Evolutionary conservation across 352 stramenopile species (phyloP), one percentile per base, ranked within the genome.

Genomic region (Thalassiosira exigua): DNA sequence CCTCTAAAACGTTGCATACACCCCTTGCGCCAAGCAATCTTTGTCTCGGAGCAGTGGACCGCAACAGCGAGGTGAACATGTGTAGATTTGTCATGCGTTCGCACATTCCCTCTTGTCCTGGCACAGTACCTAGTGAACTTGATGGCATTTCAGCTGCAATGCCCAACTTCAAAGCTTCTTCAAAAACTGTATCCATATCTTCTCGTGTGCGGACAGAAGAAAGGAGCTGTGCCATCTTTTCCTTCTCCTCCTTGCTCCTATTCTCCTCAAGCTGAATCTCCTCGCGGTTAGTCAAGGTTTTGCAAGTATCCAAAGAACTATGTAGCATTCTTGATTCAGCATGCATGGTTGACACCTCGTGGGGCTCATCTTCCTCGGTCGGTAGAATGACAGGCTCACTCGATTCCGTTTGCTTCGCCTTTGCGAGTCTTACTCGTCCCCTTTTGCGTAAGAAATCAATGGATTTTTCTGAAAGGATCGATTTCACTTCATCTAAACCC

Each of bases 161-260:
- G 3, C 79, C 79, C 21, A 77, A 44, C 33, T 85, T 41, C 75
- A 88, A 72, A 54, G 87, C 82, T 19, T 73, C 61, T 33, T 70
- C 58, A 41, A 90, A 92, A 17, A 77, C 75, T 14, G 66, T 57
- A 81, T 94, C 89, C 74, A 94, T 82, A 76, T 94, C 86, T 32
- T 94, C 77, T 56, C 85, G 62, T 21, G 85, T 94, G 22, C 67
- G 56, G 54, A 94, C 77, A 11, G 80, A 87, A 30, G 89, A 81
- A 29, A 94, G 61, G 29, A 92, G 59, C 39, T 83, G 52, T 17
- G 86, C 75, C 33, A 89, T 77, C 41, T 79, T 73, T 85, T 88
- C 71, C 65, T 93, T 91, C 66, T 86, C 78, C 41, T 86, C 42
- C 48, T 56, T 42, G 32, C 51, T 46, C 21, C 48, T 76, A 24